Evolutionary conservation across 192 early-diverging fungal genomes (phyloP).

Genomic region (Cetraspora pellucida): DNA sequence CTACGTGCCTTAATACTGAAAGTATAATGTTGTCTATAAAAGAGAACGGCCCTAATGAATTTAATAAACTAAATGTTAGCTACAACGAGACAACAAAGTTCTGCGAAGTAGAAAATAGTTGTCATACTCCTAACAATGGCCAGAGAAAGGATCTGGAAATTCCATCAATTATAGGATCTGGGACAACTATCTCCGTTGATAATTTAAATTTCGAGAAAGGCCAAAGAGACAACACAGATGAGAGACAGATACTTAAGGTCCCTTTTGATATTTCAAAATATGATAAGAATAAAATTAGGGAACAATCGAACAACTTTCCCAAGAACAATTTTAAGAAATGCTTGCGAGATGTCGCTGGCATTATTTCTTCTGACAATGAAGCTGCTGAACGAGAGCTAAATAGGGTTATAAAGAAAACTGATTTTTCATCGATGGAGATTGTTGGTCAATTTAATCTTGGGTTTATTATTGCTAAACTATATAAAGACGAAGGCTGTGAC

Average conservation of each 20-base stretch:
- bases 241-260: neutral
- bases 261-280: conserved; percentile 11
- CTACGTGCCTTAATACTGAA: conserved; percentile 34
- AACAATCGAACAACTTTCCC: neutral
- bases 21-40: neutral
- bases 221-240: neutral
- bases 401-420: conserved; percentile 68
- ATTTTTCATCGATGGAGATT: conserved; percentile 84
- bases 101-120: neutral
- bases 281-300: neutral
- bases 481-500: conserved; percentile 53
- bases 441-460: conserved; percentile 97
- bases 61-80: neutral
- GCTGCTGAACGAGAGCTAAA: conserved; percentile 49
- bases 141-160: too few species aligned
- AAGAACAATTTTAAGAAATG: neutral
- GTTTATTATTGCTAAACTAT: conserved; percentile 83
- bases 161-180: too few species aligned
- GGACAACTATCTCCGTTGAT: too few species aligned
- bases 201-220: too few species aligned
- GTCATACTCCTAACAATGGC: too few species aligned
- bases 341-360: neutral
- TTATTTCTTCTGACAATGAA: conserved; percentile 43
- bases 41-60: neutral
- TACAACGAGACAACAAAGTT: neutral